A percentile compares a stretch with the other conserved stretches of the same genome.
These are phyloP conservation scores for Malus hybrid DNA, from an alignment of 331 rosid species.

Conservation along the genomic window DNA sequence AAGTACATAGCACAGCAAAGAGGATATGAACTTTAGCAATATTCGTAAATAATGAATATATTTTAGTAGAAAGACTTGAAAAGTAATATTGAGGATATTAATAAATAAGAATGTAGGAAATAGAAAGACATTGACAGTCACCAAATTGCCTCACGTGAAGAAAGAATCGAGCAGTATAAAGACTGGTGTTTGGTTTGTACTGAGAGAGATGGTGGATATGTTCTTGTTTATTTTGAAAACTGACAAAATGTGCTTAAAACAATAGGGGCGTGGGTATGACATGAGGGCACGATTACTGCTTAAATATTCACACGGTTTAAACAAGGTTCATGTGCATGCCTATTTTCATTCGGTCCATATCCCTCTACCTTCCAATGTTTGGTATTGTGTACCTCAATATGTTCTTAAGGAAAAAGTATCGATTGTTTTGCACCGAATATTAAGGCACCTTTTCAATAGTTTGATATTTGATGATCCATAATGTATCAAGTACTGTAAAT, in stretches of 20 bases:
- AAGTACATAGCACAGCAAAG: not conserved
- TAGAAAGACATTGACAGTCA: not conserved
- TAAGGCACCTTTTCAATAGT: too few relatives aligned
- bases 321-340: slow-evolving; percentile 18
- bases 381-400: too few relatives aligned
- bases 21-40: not conserved
- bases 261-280: not conserved
- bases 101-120: not conserved
- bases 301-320: slow-evolving; percentile 45
- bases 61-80: not conserved
- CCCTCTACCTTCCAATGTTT: not conserved
- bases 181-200: not conserved
- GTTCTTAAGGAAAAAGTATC: too few relatives aligned
- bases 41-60: not conserved
- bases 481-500: too few relatives aligned
- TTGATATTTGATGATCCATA: too few relatives aligned
- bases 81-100: not conserved
- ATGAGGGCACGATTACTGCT: slow-evolving; percentile 3
- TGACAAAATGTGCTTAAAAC: slow-evolving; percentile 27
- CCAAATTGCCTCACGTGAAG: slow-evolving; percentile 1
- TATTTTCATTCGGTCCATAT: not conserved
- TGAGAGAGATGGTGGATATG: slow-evolving; percentile 30
- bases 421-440: too few relatives aligned
- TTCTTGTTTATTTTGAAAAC: slow-evolving; percentile 32
- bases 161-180: not conserved